These are phyloP conservation scores for Colletotrichum sp. DNA, from an alignment of 2,329 filamentous ascomycete species.

Conservation along the genomic window DNA sequence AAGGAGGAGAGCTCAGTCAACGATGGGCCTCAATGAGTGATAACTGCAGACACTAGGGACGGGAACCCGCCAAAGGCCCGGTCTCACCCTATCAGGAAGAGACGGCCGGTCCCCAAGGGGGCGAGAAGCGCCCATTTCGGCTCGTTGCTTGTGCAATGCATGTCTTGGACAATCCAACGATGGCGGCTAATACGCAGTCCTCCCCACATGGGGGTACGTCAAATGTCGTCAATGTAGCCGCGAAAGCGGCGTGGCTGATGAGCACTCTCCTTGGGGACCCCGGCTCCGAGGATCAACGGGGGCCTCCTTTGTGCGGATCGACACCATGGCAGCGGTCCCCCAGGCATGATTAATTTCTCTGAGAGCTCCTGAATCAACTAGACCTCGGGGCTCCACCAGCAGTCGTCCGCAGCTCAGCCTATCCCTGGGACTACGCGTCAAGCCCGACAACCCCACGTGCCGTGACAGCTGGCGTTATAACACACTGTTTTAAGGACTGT, in stretches of 20 bases:
- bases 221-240: not conserved
- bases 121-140: constrained; percentile 2
- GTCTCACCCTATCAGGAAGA: constrained; percentile 5
- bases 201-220: constrained; percentile 1
- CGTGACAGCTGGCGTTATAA: constrained; percentile 6
- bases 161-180: not conserved
- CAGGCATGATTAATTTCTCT: constrained; percentile 6
- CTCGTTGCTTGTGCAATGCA: constrained; percentile 4
- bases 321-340: not conserved
- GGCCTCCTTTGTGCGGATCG: constrained; percentile 1
- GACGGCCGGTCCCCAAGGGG: not conserved
- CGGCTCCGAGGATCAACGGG: not conserved
- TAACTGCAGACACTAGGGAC: constrained; percentile 10
- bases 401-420: not conserved
- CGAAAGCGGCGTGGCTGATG: constrained; percentile 3
- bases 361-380: constrained; percentile 16
- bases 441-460: constrained; percentile 9
- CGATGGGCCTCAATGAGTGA: constrained; percentile 16
- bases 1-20: not conserved
- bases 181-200: not conserved
- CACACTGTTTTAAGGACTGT: constrained; percentile 1
- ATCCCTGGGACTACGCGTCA: constrained; percentile 3
- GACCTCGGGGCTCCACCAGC: not conserved
- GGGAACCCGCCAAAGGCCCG: not conserved
- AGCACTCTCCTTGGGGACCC: not conserved